Conservation (phyloP, 148 eudicot species). For the Talinum fruticosum region DNA sequence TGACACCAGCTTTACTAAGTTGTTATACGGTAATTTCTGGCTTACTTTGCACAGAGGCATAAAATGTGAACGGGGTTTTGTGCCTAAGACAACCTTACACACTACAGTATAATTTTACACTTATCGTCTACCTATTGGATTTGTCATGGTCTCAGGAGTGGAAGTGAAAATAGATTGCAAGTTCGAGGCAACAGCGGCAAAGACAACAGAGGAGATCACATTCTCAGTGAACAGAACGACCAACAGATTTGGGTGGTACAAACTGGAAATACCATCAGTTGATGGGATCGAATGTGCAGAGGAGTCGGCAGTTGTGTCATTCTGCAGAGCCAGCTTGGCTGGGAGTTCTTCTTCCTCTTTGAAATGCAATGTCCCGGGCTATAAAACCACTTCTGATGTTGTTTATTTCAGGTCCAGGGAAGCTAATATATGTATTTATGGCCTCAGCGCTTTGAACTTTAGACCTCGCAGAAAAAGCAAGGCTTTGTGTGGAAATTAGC, state of each 20-base stretch:
- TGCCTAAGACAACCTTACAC: too few species aligned
- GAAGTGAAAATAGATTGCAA: slow-evolving; percentile 84
- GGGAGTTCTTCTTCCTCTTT: slow-evolving; percentile 35
- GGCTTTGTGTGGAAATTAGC: slow-evolving; percentile 56
- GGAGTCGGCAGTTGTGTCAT: slow-evolving; percentile 44
- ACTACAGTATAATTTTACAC: too few species aligned
- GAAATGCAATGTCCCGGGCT: slow-evolving; percentile 71
- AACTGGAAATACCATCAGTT: slow-evolving; percentile 65
- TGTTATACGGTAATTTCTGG: too few species aligned
- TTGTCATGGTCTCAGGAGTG: slow-evolving; percentile 36
- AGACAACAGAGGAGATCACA: slow-evolving; percentile 67
- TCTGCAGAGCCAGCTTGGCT: slow-evolving; percentile 67
- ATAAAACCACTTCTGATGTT: slow-evolving; percentile 52
- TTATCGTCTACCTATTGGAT: too few species aligned
- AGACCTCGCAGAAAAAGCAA: slow-evolving; percentile 56
- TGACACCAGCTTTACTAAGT: too few species aligned
- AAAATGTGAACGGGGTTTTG: too few species aligned
- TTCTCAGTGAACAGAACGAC: slow-evolving; percentile 88
- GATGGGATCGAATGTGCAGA: slow-evolving; percentile 86
- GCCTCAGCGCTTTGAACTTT: slow-evolving; percentile 59
- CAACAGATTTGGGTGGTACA: slow-evolving; percentile 66
- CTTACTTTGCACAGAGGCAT: too few species aligned
- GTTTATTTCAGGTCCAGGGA: slow-evolving; percentile 55
- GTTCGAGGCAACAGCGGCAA: slow-evolving; percentile 60
- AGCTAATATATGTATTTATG: slow-evolving; percentile 72